Conservation (phyloP, 495 filamentous ascomycete species). For the Lasiosphaeria hispida region DNA sequence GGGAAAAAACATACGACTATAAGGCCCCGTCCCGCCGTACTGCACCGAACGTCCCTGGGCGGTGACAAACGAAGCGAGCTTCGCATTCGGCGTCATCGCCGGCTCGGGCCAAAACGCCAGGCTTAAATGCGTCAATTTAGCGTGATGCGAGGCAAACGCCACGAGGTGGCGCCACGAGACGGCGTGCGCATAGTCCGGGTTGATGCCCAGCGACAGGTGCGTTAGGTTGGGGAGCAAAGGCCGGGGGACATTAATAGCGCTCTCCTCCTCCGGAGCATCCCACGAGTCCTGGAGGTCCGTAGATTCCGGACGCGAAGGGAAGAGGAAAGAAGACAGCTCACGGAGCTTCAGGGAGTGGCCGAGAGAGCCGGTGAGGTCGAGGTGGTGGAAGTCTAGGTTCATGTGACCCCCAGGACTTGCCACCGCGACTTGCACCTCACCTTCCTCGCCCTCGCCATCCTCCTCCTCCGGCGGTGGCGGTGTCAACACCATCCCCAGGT, state of each 20-base stretch:
- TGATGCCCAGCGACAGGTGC: constrained; percentile 55
- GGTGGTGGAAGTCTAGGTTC: constrained; percentile 52
- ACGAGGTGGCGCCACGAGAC: constrained; percentile 70
- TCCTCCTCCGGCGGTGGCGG: constrained; percentile 30
- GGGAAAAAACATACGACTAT: constrained; percentile 43
- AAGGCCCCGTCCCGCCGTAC: constrained; percentile 63
- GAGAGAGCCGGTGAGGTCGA: constrained; percentile 65
- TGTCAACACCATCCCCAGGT: constrained; percentile 39
- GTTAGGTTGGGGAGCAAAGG: constrained; percentile 49
- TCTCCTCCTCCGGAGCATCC: constrained; percentile 33
- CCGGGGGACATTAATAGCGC: constrained; percentile 24
- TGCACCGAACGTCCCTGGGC: constrained; percentile 40
- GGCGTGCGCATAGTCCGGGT: constrained; percentile 19
- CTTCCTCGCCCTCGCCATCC: constrained; percentile 29
- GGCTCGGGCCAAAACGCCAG: constrained; percentile 81
- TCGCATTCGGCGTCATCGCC: constrained; percentile 61
- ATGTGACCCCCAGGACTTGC: constrained; percentile 23
- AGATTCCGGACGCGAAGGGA: constrained; percentile 18
- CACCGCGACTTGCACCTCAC: constrained; percentile 8
- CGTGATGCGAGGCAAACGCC: constrained; percentile 56
- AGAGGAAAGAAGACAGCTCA: constrained; percentile 56
- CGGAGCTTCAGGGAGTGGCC: constrained; percentile 58
- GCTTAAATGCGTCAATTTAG: constrained; percentile 71
- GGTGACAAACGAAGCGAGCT: constrained; percentile 46
- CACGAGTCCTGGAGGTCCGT: constrained; percentile 35